These are phyloP conservation scores for Tremellales sp. DNA, from an alignment of 1,284 basidiomycete species.

Conservation along the genomic window DNA sequence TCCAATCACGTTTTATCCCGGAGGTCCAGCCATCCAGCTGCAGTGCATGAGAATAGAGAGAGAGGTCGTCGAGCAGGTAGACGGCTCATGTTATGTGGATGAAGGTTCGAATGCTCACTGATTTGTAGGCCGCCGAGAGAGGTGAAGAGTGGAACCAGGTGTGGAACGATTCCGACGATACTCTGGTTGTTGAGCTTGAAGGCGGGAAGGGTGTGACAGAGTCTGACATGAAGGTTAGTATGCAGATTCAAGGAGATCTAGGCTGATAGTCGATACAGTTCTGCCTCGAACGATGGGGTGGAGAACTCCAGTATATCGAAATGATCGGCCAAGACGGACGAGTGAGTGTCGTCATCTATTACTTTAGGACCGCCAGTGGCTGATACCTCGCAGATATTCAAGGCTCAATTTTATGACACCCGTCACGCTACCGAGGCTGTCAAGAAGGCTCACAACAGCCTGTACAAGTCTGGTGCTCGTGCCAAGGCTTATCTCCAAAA, in stretches of 20 bases:
- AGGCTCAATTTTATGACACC: slow-evolving; percentile 40
- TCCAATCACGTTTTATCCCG: slow-evolving; percentile 14
- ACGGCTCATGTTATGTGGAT: slow-evolving; percentile 4
- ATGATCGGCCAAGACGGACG: slow-evolving; percentile 17
- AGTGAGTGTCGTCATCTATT: slow-evolving; percentile 11
- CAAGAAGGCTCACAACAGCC: slow-evolving; percentile 19
- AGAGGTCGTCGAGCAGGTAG: slow-evolving; percentile 20
- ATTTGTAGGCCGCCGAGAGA: slow-evolving; percentile 10
- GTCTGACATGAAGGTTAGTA: slow-evolving; percentile 12
- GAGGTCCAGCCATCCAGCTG: slow-evolving; percentile 12
- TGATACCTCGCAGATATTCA: slow-evolving; percentile 21
- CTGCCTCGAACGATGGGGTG: slow-evolving; percentile 19
- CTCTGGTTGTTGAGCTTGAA: too few relatives aligned
- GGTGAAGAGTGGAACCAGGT: slow-evolving; percentile 17
- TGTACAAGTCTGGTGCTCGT: too few relatives aligned
- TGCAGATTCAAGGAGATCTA: slow-evolving; percentile 7
- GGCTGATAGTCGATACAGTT: slow-evolving; percentile 14
- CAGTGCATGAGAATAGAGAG: slow-evolving; percentile 23
- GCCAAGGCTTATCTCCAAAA: too few relatives aligned
- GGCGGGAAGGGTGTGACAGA: slow-evolving; percentile 15
- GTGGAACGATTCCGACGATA: too few relatives aligned
- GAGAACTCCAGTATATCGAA: slow-evolving; percentile 21
- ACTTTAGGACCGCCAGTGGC: background rate
- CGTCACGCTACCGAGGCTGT: slow-evolving; percentile 29
- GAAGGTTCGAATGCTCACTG: slow-evolving; percentile 4